These are phyloP conservation scores for Fagopyrum homotropicum DNA, from an alignment of 148 eudicot genomes.

Conservation along the genomic window DNA sequence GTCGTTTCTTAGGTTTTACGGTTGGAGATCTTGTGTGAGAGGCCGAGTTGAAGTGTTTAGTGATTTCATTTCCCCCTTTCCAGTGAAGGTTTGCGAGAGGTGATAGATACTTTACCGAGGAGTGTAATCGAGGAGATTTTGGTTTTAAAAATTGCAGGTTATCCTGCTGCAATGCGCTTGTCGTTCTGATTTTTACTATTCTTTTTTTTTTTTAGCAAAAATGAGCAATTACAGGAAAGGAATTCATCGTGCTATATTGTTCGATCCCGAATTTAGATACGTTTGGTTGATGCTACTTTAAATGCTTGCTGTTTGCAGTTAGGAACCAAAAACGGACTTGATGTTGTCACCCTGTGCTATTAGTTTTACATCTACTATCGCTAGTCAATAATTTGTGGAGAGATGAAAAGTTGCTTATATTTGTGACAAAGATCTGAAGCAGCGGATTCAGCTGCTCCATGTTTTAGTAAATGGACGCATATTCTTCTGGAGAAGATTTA, in stretches of 20 bases:
- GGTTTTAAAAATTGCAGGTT: neutral
- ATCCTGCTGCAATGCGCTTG: neutral
- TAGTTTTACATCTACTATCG: neutral
- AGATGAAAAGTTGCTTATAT: neutral
- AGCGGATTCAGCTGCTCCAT: constrained; percentile 22
- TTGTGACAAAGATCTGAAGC: neutral
- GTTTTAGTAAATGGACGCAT: constrained; percentile 53
- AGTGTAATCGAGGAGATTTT: no score
- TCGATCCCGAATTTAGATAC: neutral
- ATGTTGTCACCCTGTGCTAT: neutral
- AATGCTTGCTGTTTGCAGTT: neutral
- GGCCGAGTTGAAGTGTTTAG: neutral
- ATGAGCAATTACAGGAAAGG: neutral
- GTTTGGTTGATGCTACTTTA: neutral
- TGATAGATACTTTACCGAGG: neutral
- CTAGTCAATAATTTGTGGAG: neutral
- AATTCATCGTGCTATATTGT: neutral
- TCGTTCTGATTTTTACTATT: neutral
- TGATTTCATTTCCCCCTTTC: neutral
- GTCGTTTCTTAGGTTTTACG: neutral
- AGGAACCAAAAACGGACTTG: constrained; percentile 9
- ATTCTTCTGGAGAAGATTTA: constrained; percentile 82
- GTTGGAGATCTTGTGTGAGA: neutral
- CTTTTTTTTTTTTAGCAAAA: neutral
- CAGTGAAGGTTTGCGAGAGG: neutral